Evolutionary conservation across 371 early-diverging fungal species (phyloP).

Genomic region (Mucor irregularis): DNA sequence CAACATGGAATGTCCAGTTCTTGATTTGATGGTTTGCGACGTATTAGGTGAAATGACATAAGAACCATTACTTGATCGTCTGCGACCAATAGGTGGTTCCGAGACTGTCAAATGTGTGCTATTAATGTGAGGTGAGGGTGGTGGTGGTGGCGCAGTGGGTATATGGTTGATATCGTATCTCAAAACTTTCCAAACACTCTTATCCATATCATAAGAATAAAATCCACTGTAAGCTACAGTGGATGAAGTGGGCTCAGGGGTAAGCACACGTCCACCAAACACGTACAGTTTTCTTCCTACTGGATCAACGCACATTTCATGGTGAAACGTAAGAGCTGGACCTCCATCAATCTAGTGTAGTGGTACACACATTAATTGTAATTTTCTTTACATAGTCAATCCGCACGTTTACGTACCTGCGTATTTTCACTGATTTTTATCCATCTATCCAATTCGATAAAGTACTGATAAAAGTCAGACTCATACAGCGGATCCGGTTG

Average conservation of each 20-base stretch:
- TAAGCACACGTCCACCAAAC: constrained; percentile 86
- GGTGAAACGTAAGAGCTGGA: constrained; percentile 89
- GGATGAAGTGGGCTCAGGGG: constrained; percentile 56
- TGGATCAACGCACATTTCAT: constrained; percentile 92
- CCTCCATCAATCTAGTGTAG: constrained; percentile 65
- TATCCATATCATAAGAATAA: constrained; percentile 72
- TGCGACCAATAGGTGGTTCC: constrained; percentile 1
- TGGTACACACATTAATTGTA: background rate
- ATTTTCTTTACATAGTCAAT: background rate
- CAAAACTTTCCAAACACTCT: constrained; percentile 68
- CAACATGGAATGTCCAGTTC: constrained; percentile 91
- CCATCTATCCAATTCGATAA: constrained; percentile 73
- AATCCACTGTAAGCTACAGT: constrained; percentile 80
- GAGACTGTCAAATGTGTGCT: background rate
- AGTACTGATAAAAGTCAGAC: constrained; percentile 88
- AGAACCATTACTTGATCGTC: constrained; percentile 16
- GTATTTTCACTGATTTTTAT: constrained; percentile 75
- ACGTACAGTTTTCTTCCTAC: constrained; percentile 72
- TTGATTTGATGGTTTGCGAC: constrained; percentile 66
- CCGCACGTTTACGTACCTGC: constrained; percentile 34
- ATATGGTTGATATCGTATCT: constrained; percentile 33
- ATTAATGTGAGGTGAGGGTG: background rate
- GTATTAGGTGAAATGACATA: constrained; percentile 34
- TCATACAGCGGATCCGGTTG: constrained; percentile 55
- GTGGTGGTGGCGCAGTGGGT: background rate